These are phyloP conservation scores for Penicillium arizonense DNA, from an alignment of 495 filamentous ascomycete species.

Conservation along the genomic window DNA sequence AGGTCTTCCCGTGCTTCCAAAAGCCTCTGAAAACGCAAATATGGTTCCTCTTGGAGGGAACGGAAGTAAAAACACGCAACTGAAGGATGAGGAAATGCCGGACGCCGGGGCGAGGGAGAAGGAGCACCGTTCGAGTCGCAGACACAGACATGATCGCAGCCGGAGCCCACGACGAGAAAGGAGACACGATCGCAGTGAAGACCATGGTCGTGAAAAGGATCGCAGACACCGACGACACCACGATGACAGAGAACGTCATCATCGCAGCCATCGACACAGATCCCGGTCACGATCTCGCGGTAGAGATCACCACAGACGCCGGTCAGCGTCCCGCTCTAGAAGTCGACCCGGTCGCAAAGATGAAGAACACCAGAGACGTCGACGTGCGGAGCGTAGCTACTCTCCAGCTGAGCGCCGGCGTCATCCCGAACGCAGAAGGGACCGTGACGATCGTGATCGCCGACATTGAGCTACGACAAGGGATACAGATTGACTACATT, in stretches of 20 bases:
- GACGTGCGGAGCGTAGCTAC: conserved; percentile 25
- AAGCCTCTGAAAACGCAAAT: conserved; percentile 40
- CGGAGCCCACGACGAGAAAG: conserved; percentile 33
- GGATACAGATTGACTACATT: conserved; percentile 1
- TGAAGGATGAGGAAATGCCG: conserved; percentile 18
- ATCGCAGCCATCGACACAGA: conserved; percentile 34
- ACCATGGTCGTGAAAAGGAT: conserved; percentile 35
- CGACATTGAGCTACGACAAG: conserved; percentile 16
- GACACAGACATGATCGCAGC: conserved; percentile 31
- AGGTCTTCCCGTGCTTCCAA: conserved; percentile 66
- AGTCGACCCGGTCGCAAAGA: conserved; percentile 29
- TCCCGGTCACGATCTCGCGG: conserved; percentile 33
- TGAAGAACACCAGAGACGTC: conserved; percentile 20
- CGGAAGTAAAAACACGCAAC: conserved; percentile 18
- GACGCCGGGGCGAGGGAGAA: conserved; percentile 20
- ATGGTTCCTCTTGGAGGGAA: conserved; percentile 38
- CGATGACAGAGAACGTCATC: conserved; percentile 28
- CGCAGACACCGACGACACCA: conserved; percentile 34
- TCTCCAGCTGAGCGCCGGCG: conserved; percentile 30
- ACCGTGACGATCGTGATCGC: conserved; percentile 25
- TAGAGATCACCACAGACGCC: conserved; percentile 23
- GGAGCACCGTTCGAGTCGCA: conserved; percentile 24
- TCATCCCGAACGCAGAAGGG: conserved; percentile 23
- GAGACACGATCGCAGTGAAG: conserved; percentile 28
- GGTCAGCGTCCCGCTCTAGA: conserved; percentile 30